Evolutionary conservation across 116 monocot genomes (phyloP), one percentile per base, ranked within the genome.

Genomic region (Phalaenopsis hybrid): DNA sequence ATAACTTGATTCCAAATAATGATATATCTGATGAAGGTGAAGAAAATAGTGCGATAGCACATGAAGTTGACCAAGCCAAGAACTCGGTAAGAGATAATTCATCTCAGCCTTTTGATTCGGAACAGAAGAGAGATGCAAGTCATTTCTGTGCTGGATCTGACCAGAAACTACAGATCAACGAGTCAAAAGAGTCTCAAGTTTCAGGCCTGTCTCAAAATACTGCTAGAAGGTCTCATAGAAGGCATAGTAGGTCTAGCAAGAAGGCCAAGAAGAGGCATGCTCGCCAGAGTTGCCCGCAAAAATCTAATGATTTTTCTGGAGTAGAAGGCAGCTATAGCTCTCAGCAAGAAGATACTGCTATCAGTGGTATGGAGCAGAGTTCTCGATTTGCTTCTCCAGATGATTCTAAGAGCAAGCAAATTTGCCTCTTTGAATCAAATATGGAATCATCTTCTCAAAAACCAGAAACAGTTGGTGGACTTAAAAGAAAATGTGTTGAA

Each of bases 261-360:
- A 99, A 99, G 84, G 88, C 90, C 63, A 99, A 93, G 85, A 99
- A 99, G 87, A 92, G 99, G 82, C 89, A 89, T 81, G 95, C 95
- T 59, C 92, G 85, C 28, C 93, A 91, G 63, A 82, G 92, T 57
- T 92, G 93, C 25, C 87, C 78, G 41, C 93, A 88, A 17, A 92
- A 95, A 65, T 89, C 87, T 67, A 87, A 90, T 85, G 91, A 92
- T 18, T 81, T 82, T 83, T 91, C 92, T 79, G 85, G 85, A 75
- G 86, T 78, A 70, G 95, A 94, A 85, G 84, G 89, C n/a, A 90
- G 84, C 57, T 89, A 85, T 76, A 89, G 88, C 12, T 92, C 92
- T 80, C 88, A 85, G 74, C 79, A 68, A 82, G 91, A 93, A 87
- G 95, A 92, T 79, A 85, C 85, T 79, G 91, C 86, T 76, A 82